Evolutionary conservation across 2,329 filamentous ascomycete species (phyloP).

Genomic region (Dryadomyces sulphureus): DNA sequence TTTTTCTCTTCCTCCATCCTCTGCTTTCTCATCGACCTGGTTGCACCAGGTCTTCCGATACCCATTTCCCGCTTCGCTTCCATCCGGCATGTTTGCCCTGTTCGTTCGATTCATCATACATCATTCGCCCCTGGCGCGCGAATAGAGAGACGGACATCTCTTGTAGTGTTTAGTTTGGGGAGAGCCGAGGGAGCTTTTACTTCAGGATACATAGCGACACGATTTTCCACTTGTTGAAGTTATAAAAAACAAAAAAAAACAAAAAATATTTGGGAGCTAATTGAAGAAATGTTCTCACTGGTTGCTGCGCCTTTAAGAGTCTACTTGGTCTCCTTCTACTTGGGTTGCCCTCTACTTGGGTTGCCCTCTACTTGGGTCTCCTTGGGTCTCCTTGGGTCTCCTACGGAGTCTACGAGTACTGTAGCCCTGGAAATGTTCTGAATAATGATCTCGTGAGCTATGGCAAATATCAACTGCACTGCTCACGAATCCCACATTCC

Average conservation of each 20-base stretch:
- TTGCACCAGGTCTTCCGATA: slow-evolving; percentile 6
- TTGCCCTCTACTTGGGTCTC: too few species aligned
- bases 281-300: not conserved
- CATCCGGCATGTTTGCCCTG: not conserved
- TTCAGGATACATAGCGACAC: not conserved
- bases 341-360: too few species aligned
- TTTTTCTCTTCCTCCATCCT: not conserved
- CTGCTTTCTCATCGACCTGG: not conserved
- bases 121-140: slow-evolving; percentile 5
- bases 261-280: not conserved
- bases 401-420: too few species aligned
- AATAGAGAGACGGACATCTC: not conserved
- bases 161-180: not conserved
- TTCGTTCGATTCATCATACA: not conserved
- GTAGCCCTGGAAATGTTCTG: too few species aligned
- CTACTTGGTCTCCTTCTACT: too few species aligned
- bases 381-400: too few species aligned
- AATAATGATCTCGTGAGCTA: too few species aligned
- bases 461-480: too few species aligned
- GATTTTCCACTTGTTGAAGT: not conserved
- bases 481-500: too few species aligned
- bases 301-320: too few species aligned
- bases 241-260: not conserved
- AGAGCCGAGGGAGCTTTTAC: not conserved
- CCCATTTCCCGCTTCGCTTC: slow-evolving; percentile 1